Percentiles rank a stretch among this genome's conserved stretches.
phyloP scores from a whole-genome alignment of 1,284 basidiomycete species.

The Leccinum fallax region DNA sequence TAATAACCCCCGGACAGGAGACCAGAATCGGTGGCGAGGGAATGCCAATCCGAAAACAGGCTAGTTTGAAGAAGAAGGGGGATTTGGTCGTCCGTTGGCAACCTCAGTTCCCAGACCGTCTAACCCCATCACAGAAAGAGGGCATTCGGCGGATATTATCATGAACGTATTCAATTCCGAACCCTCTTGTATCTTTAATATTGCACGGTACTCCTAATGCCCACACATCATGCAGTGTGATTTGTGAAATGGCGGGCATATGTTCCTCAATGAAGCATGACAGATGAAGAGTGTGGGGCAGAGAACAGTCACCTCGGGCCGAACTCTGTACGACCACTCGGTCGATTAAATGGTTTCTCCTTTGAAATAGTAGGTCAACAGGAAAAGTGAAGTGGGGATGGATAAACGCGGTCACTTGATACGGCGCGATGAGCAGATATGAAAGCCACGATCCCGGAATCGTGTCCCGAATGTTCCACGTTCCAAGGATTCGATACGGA shows the following conservation, averaged over 20 bases:
- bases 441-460: conserved; percentile 7
- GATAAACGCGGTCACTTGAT: conserved; percentile 8
- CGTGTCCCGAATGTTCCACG: conserved; percentile 1
- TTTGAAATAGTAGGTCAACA: neutral
- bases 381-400: neutral
- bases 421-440: conserved; percentile 20
- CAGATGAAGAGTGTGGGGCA: neutral
- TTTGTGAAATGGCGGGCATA: neutral
- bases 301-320: neutral
- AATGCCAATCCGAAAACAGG: conserved; percentile 88
- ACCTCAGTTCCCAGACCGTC: conserved; percentile 77
- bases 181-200: conserved; percentile 6
- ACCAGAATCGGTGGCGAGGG: conserved; percentile 77
- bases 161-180: conserved; percentile 30
- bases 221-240: conserved; percentile 6
- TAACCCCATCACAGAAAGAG: conserved; percentile 79
- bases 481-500: neutral
- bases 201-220: conserved; percentile 22
- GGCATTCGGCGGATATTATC: conserved; percentile 71
- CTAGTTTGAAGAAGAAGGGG: conserved; percentile 73
- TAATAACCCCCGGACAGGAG: conserved; percentile 81
- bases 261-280: neutral
- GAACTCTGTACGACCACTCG: neutral
- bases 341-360: neutral
- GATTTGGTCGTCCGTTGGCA: conserved; percentile 86